These are phyloP conservation scores for Kokia cookei DNA, from an alignment of 441 rosid genomes.

Conservation along the genomic window DNA sequence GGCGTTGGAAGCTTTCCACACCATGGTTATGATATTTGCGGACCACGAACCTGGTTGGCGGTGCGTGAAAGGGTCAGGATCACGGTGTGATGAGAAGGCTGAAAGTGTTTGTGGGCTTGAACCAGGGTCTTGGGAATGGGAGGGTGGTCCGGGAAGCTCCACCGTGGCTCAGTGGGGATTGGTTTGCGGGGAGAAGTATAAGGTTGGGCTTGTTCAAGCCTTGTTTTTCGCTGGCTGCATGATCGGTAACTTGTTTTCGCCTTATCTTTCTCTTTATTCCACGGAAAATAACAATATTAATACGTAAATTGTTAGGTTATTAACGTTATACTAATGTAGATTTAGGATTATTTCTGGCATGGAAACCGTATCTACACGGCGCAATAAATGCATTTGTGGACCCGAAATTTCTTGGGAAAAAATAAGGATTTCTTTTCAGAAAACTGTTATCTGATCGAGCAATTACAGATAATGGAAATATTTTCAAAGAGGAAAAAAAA, in stretches of 20 bases:
- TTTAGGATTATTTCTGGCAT: not conserved
- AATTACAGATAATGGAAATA: too few relatives aligned
- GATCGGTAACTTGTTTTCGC: constrained; percentile 50
- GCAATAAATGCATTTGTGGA: not conserved
- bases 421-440: too few relatives aligned
- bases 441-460: too few relatives aligned
- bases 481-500: not conserved
- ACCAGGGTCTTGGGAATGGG: constrained; percentile 75
- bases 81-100: constrained; percentile 28
- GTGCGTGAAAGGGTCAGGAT: constrained; percentile 16
- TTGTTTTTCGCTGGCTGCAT: constrained; percentile 81
- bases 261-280: not conserved
- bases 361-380: not conserved
- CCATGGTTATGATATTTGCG: constrained; percentile 92
- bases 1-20: constrained; percentile 84
- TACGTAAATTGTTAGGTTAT: too few relatives aligned
- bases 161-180: constrained; percentile 80
- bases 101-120: constrained; percentile 38
- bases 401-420: not conserved
- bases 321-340: too few relatives aligned
- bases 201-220: constrained; percentile 79
- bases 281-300: not conserved
- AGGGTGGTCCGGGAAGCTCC: constrained; percentile 51
- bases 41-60: constrained; percentile 64
- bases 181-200: constrained; percentile 67